Conservation (phyloP, 257 asterid genomes). For the Datura wrightii region DNA sequence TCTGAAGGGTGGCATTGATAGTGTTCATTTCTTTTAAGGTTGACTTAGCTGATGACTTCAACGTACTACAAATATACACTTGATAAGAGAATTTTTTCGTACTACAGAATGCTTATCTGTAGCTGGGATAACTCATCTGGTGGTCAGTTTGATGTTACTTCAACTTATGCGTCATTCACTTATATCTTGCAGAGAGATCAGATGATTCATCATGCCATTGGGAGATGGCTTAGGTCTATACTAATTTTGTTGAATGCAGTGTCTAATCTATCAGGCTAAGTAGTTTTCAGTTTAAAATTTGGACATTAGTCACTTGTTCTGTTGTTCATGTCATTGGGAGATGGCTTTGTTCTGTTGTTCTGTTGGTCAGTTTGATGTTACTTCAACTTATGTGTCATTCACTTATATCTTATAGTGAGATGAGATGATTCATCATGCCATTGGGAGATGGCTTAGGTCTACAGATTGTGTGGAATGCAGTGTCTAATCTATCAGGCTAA, state of each 20-base stretch:
- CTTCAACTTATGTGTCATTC: slow-evolving; percentile 7
- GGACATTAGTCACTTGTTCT: not conserved
- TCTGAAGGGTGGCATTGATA: not conserved
- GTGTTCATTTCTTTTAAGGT: slow-evolving; percentile 3
- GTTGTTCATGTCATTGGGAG: not conserved
- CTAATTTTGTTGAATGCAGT: not conserved
- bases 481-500: not conserved
- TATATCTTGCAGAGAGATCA: not conserved
- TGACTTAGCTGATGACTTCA: not conserved
- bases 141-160: slow-evolving; percentile 2
- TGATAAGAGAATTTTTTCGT: not conserved
- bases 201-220: slow-evolving; percentile 16
- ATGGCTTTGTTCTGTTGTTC: no score
- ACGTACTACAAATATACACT: not conserved
- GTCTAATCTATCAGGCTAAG: not conserved
- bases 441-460: not conserved
- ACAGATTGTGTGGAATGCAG: not conserved
- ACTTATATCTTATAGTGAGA: not conserved
- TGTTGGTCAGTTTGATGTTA: no score
- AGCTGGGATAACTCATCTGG: not conserved
- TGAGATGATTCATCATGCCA: slow-evolving; percentile 17
- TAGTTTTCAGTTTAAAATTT: not conserved
- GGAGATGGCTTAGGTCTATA: not conserved
- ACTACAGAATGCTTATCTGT: not conserved
- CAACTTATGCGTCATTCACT: slow-evolving; percentile 13